A percentile compares a stretch with the other conserved stretches of the same genome.
Evolutionary conservation across 2,329 filamentous ascomycete genomes (phyloP).

Genomic region (Beauveria varroae): DNA sequence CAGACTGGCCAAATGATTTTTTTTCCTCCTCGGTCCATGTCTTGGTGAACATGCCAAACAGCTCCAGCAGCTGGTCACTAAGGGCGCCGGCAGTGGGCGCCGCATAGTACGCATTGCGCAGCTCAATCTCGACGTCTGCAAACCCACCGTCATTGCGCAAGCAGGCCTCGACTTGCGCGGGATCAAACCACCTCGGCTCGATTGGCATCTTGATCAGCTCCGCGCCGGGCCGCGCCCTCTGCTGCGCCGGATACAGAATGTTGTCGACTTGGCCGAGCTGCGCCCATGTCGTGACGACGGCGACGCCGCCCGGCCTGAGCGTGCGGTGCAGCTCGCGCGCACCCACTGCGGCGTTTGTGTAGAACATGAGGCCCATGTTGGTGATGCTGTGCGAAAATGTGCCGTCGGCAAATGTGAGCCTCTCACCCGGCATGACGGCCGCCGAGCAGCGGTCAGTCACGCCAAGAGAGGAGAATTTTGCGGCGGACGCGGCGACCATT

Average conservation of each 20-base stretch:
- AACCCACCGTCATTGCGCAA: constrained; percentile 11
- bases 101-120: not conserved
- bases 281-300: constrained; percentile 26
- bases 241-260: constrained; percentile 14
- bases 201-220: constrained; percentile 14
- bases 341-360: constrained; percentile 22
- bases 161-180: not conserved
- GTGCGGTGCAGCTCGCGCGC: constrained; percentile 30
- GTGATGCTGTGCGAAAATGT: constrained; percentile 31
- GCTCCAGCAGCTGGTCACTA: not conserved
- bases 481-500: constrained; percentile 16
- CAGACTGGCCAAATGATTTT: not conserved
- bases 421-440: constrained; percentile 18
- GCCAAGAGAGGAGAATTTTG: constrained; percentile 11
- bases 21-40: not conserved
- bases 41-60: not conserved
- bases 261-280: constrained; percentile 14
- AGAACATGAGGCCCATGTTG: constrained; percentile 32
- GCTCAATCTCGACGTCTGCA: not conserved
- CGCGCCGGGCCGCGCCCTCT: constrained; percentile 4
- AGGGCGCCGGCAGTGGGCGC: not conserved
- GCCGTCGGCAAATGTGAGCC: constrained; percentile 19
- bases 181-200: constrained; percentile 9
- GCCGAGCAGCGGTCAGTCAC: constrained; percentile 5
- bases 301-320: constrained; percentile 27